Evolutionary conservation across 805 yeast genomes (phyloP), one percentile per base, ranked within the genome.

Genomic region (Sungouiella thailandica): DNA sequence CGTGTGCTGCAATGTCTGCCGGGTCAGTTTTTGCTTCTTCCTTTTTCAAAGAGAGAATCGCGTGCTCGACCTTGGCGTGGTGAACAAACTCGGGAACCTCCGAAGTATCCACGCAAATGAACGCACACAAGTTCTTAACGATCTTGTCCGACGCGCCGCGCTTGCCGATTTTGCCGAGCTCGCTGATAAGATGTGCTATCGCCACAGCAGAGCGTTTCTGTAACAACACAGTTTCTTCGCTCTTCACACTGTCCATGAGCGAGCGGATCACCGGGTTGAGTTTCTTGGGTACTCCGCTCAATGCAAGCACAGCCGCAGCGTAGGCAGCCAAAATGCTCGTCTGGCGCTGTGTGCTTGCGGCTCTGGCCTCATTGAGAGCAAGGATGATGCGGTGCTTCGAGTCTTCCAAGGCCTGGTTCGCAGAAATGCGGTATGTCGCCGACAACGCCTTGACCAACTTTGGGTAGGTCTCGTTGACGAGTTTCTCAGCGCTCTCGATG

Each of bases 51-150:
- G 96, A 86, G 34, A 89, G 60, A 9, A 90, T 81, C 10, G 63
- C 62, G 28, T 74, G 76, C 12, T 58, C 68, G 36, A 70, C 64
- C 10, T 60, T 57, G 24, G 74, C 72, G 46, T 84, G 83, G 28
- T 83, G 80, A 11, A 69, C 67, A 52, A 86, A 93, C 50, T 87
- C 97, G 2, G 98, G 98, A 20, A 90, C 96, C 53, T 89, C 97
- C 3, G 93, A 76, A 0, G 96, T 87, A 54, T 90, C 98, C 20
- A 89, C 96, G 62, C 98, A 93, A 32, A 93, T 54, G 53, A 90
- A 90, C 0, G 90, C 95, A 61, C 96, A 85, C 36, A 94, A 62
- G 52, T 93, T 93, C 55, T 86, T 90, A 28, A 86, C 76, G 43
- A 94, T 83, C 54, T 93, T 93, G 47, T 86, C 94, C 2, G 90